Percentiles rank a stretch among this genome's conserved stretches.
These are phyloP conservation scores for Cruciata laevipes DNA, from an alignment of 257 asterid genomes.

Conservation along the genomic window DNA sequence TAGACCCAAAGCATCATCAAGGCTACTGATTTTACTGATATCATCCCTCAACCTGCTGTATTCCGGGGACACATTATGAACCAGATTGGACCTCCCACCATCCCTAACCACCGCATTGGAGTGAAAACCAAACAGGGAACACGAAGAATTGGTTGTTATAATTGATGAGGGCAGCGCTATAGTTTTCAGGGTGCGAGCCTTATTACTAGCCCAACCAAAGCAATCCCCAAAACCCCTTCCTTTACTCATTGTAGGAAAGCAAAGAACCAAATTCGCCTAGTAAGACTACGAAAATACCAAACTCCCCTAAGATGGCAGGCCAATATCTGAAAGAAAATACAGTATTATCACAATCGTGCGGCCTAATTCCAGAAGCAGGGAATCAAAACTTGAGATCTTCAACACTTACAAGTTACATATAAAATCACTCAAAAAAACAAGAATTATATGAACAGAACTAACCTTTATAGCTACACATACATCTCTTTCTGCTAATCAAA, in stretches of 20 bases:
- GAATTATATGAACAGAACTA: no score
- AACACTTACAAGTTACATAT: no score
- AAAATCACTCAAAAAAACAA: no score
- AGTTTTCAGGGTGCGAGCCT: background rate
- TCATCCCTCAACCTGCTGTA: background rate
- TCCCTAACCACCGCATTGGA: background rate
- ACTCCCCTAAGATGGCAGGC: background rate
- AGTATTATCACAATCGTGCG: background rate
- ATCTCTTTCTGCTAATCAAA: no score
- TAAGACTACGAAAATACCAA: background rate
- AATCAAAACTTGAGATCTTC: background rate
- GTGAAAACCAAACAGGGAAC: no score
- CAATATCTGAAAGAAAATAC: background rate
- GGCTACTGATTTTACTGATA: background rate
- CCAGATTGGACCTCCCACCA: background rate
- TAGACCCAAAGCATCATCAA: conserved; percentile 20
- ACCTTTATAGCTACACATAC: no score
- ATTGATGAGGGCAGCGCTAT: background rate
- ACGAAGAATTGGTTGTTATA: no score
- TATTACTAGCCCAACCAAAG: background rate
- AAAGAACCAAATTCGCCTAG: no score
- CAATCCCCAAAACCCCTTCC: background rate
- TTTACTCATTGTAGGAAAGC: background rate
- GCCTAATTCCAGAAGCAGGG: background rate
- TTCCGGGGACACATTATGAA: no score